Base-by-base conservation (phyloP, 768 basidiomycete genomes). In the Cystofilobasidium bisporidii region DNA sequence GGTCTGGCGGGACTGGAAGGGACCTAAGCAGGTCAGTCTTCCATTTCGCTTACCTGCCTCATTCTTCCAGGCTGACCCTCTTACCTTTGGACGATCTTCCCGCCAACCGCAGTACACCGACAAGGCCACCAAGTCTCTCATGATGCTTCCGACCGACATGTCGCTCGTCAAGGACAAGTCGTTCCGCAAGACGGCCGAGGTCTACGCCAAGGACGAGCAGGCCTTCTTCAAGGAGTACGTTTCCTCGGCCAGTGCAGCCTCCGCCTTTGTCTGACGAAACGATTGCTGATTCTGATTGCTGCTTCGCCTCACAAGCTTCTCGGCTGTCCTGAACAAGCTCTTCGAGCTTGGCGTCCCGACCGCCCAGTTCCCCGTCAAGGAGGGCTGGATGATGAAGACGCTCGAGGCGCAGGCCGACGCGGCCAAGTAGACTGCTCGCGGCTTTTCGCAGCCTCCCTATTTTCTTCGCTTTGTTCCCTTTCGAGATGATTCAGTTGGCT, bases 21-120 rank as follows among this genome's bases (percentile, higher is more conserved):
- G 68, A 3, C 68, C 68, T 28, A 69, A 69, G 63, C 68, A 69
- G 45, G 50, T 55, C 50, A 33, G 9, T 24, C 57, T 57, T 8
- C 6, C 32, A 1, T 14, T 15, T 58, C 38, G 36, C 4, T 38
- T 40, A 12, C 5, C 17, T 26, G 4, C n/a, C 15, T 17, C 6
- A 18, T 4, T 40, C 8, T 5, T 36, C 38, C 57, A 14, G 24
- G n/a, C 58, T 63, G 28, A 20, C 24, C 12, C 28, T 66, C 59
- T 22, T 62, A 91, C 92, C 26, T 91, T 91, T 80, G n/a, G n/a
- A n/a, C n/a, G n/a, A n/a, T n/a, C n/a, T n/a, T n/a, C n/a, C n/a
- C n/a, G n/a, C n/a, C n/a, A n/a, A n/a, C n/a, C n/a, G n/a, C 93
- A 96, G 79, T 86, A 87, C 66, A 86, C 88, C 78, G 94, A 97